Evolutionary conservation across 495 filamentous ascomycete genomes (phyloP).

Genomic region (Entonaema liquescens): DNA sequence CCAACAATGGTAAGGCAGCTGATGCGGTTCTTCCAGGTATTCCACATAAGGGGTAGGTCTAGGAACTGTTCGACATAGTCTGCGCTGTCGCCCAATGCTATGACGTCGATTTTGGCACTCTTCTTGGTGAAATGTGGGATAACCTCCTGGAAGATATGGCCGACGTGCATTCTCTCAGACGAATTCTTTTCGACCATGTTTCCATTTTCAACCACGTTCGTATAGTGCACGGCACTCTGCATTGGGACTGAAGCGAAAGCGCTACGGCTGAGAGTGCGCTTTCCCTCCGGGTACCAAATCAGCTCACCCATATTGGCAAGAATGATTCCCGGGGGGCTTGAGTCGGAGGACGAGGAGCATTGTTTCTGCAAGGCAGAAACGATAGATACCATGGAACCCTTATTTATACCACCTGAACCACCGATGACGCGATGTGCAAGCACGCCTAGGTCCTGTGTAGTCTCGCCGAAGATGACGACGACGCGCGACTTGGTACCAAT

Average conservation of each 20-base stretch:
- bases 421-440: constrained; percentile 73
- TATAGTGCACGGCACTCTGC: constrained; percentile 61
- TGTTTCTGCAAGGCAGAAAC: constrained; percentile 60
- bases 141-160: constrained; percentile 69
- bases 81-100: constrained; percentile 69
- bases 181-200: constrained; percentile 68
- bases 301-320: constrained; percentile 78
- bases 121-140: constrained; percentile 55
- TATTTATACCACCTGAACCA: constrained; percentile 65
- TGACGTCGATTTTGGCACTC: constrained; percentile 66
- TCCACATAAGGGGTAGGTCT: constrained; percentile 60
- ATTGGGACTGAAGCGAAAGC: constrained; percentile 65
- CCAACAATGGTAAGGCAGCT: constrained; percentile 53
- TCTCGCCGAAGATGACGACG: constrained; percentile 78
- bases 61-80: constrained; percentile 64
- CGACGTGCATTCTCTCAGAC: constrained; percentile 63
- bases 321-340: constrained; percentile 60
- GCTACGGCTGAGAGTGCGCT: constrained; percentile 61
- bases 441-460: constrained; percentile 74
- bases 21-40: constrained; percentile 48
- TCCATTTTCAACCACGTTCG: constrained; percentile 46
- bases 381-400: constrained; percentile 71
- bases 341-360: constrained; percentile 42
- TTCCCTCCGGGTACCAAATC: constrained; percentile 68
- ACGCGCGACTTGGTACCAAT: constrained; percentile 68